Evolutionary conservation across 768 basidiomycete genomes (phyloP).

Genomic region (Leucocoprinus leucothites): DNA sequence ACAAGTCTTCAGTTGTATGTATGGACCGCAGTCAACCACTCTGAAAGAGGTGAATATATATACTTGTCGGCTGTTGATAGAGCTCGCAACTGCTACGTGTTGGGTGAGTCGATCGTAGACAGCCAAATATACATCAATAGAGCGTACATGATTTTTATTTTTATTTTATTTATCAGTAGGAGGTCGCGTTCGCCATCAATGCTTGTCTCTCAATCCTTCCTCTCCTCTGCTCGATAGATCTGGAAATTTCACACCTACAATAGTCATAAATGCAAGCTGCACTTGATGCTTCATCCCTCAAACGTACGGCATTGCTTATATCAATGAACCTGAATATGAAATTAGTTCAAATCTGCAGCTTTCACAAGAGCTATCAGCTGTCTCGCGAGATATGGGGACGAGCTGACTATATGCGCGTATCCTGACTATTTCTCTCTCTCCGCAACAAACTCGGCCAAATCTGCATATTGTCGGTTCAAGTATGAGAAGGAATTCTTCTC

Average conservation of each 20-base stretch:
- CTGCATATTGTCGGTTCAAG: conserved; percentile 79
- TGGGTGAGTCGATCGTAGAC: not conserved
- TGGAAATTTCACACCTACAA: no score
- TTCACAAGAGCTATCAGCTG: conserved; percentile 75
- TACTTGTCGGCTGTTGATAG: no score
- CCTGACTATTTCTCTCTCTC: conserved; percentile 61
- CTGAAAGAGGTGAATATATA: no score
- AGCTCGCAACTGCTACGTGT: not conserved
- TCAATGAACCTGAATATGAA: conserved; percentile 9
- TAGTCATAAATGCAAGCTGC: conserved; percentile 53
- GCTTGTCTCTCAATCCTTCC: no score
- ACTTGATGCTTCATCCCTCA: conserved; percentile 54
- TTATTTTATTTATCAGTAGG: no score
- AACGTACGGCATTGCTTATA: conserved; percentile 32
- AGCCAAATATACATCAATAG: conserved; percentile 6
- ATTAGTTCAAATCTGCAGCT: conserved; percentile 39
- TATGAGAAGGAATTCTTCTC: conserved; percentile 69
- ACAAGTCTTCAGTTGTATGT: no score
- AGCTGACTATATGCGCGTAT: conserved; percentile 67
- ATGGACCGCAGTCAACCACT: no score
- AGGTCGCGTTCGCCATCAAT: no score
- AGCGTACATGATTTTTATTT: no score
- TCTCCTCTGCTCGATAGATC: no score
- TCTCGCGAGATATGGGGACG: conserved; percentile 80
- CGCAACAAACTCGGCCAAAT: conserved; percentile 75